Evolutionary conservation across 1,139 yeast species (phyloP), one percentile per base, ranked within the genome.

Genomic region (Blastobotrys arbuscula): DNA sequence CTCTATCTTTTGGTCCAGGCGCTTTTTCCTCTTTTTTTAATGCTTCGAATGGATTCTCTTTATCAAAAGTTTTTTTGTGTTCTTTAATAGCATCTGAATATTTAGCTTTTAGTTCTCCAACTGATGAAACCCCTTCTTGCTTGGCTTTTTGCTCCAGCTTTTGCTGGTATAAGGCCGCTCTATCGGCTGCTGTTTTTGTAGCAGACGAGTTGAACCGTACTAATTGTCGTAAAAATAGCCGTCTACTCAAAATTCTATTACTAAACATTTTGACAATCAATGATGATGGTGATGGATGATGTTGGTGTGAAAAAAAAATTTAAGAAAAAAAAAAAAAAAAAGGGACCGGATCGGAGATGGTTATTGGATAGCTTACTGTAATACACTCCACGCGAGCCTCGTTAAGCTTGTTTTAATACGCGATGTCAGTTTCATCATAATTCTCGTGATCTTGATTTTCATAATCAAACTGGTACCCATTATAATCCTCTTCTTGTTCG

Each of bases 91-190:
- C 76, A 31, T 80, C 84, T 58, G 82, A 80, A 54, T 84, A 67
- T 57, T 77, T 78, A 42, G 71, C 77, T 59, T 82, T 78, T 55
- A 90, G 70, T 52, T 85, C 86, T 10, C 80, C 81, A 2, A 86
- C 70, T 39, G 76, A 68, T 2, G 69, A 59, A 6, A 72, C 70
- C 10, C 81, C 82, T 24, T 71, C 61, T 39, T 20, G 33, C 13
- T 39, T 39, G 30, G 42, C 45, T 18, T 42, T 42, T 23, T 42
- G 39, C 10, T 34, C 21, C n/a, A 42, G 39, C 16, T 23, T 42
- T 18, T 31, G 23, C 12, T 15, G 10, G 18, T 42, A 42, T 15
- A 12, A 15, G 15, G 2, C 31, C 2, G 39, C 21, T 18, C 39
- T 21, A n/a, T 36, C 39, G 23, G 42, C 21, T 18, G 38, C 38